Evolutionary conservation across 2,329 filamentous ascomycete species (phyloP), one percentile per base, ranked within the genome.

Genomic region (Knoxdaviesia proteae): DNA sequence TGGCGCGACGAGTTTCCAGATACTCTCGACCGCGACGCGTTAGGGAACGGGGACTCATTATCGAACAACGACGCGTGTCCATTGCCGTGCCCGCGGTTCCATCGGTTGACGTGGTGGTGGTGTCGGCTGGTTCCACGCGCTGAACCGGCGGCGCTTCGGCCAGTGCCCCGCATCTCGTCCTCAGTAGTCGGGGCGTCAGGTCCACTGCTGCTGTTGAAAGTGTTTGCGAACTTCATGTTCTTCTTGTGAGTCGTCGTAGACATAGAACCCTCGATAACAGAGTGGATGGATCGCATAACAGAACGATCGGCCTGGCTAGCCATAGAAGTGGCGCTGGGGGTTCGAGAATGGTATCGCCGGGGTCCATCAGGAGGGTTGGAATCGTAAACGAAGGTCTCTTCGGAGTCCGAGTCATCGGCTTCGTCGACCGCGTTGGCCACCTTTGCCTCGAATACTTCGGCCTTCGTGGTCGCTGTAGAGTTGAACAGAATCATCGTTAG

Each of bases 371-470:
- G 82, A 7, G 88, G 90, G 54, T 98, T 98, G 31, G 90, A 96
- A 59, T 98, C 90, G 61, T 98, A 98, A 10, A 98, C 90, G 58
- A 96, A 98, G 0, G 90, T 96, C 60, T 96, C 90, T 53, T 94
- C 90, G 1, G 88, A 96, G 57, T 98, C 90, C 6, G 88, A 94
- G 8, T 88, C 93, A 58, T 94, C 83, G 38, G 84, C 86, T 58
- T 96, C 87, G 56, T 96, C 88, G 42, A 98, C 86, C 6, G 88
- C 88, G 57, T 79, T 94, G 41, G 88, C 88, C 50, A 98, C 86
- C 56, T 93, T 93, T 50, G 87, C 86, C 63, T 96, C 90, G 57
- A 98, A 98, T 42, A 96, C 86, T 60, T 98, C 90, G 55, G 90
- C 88, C 64, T 96, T 96, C 46, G 87, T 93, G 10, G 86, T 90